Evolutionary conservation across 108 stramenopile genomes (phyloP), one percentile per base, ranked within the genome.

Genomic region (Cyclotella baltica): DNA sequence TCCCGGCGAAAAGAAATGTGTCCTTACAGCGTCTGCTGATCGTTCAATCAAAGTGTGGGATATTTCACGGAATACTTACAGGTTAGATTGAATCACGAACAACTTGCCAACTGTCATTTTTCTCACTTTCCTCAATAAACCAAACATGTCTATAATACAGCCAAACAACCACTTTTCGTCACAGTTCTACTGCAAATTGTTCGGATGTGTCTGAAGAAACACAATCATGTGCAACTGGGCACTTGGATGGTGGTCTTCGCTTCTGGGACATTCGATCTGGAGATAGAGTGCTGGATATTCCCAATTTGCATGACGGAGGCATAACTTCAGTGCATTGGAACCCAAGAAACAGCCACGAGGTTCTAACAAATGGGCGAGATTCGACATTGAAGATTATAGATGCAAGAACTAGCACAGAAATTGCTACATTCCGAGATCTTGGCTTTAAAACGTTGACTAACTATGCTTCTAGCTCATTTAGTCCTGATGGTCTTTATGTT

Each of bases 31-130:
- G 28, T 88, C 91, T 1, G 85, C 92, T 3, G 95, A 96, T 81
- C 86, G 95, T 4, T 89, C 90, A 10, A 81, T 96, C 20, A 87
- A 87, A 55, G 56, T 96, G 6, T 96, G 95, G 95, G 95, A 96
- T 67, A 96, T 96, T 59, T 83, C 87, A 10, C 78, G 88, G 57
- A 79, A 88, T 73, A 93, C 91, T 33, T 96, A 93, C 69, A 78
- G 22, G 71, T 61, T 19, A 72, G 71, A 4, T 4, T 31, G 1
- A 13, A 33, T 16, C 25, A 28, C 16, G 28, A 10, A 11, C 22
- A 36, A 36, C n/a, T 20, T 35, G 6, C 38, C 53, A 3, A 23
- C 8, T 1, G 19, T 4, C 33, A 16, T 61, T 47, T 61, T 48
- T 13, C 38, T 59, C 58, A 0, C 35, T 47, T 23, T 25, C 53